Evolutionary conservation across 495 filamentous ascomycete species (phyloP).

Genomic region (Neurospora sp.): DNA sequence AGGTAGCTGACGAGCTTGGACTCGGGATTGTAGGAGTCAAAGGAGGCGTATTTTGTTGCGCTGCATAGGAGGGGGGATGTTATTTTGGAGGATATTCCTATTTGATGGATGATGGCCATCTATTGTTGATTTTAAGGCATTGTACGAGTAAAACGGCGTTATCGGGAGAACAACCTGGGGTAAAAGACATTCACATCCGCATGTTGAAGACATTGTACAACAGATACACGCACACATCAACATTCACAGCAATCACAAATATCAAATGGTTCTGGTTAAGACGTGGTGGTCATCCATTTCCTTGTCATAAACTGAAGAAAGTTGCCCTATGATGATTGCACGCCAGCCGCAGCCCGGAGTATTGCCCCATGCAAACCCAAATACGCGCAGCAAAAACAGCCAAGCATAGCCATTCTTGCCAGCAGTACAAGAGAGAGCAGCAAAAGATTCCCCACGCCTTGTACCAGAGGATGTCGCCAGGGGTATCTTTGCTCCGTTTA

Average conservation of each 20-base stretch:
- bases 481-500: conserved; percentile 39
- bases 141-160: neutral
- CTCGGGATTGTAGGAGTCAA: conserved; percentile 59
- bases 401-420: neutral
- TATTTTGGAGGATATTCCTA: conserved; percentile 15
- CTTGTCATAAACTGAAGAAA: neutral
- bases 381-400: neutral
- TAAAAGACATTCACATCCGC: neutral
- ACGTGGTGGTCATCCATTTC: neutral
- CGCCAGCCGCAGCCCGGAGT: neutral
- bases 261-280: neutral
- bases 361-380: neutral
- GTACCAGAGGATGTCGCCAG: conserved; percentile 1
- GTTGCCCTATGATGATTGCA: neutral
- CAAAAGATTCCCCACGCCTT: conserved; percentile 10
- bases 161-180: neutral
- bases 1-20: neutral
- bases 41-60: conserved; percentile 79
- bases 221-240: neutral
- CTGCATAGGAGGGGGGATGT: conserved; percentile 46
- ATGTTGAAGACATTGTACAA: neutral
- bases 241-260: neutral
- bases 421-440: conserved; percentile 3
- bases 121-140: neutral
- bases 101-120: neutral